These are phyloP conservation scores for Sonneratia caseolaris DNA, from an alignment of 345 rosid genomes.

Conservation along the genomic window DNA sequence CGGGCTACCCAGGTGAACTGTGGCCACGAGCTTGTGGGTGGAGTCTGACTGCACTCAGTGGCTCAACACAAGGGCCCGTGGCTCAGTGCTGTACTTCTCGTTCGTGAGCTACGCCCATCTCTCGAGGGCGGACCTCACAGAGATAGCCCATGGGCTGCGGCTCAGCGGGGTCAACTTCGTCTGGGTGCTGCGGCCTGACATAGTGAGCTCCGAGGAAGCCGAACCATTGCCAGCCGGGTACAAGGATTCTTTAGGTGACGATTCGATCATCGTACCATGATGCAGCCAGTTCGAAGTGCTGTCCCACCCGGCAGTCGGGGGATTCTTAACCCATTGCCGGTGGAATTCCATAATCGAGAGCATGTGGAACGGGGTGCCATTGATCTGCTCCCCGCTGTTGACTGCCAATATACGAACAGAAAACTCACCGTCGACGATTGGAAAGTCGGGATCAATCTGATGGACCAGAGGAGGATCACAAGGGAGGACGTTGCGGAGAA, in stretches of 20 bases:
- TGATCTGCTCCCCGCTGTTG: constrained; percentile 56
- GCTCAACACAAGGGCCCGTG: constrained; percentile 48
- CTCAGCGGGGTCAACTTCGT: constrained; percentile 46
- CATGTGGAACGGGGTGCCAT: constrained; percentile 59
- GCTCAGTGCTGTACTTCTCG: constrained; percentile 64
- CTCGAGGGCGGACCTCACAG: constrained; percentile 31
- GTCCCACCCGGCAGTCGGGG: constrained; percentile 57
- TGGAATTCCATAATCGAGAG: constrained; percentile 77
- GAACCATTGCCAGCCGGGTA: constrained; percentile 49
- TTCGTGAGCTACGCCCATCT: constrained; percentile 83
- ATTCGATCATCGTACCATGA: constrained; percentile 57
- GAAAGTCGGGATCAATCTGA: constrained; percentile 61
- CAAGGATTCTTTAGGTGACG: constrained; percentile 29
- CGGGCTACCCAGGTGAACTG: constrained; percentile 23
- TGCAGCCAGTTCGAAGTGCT: constrained; percentile 53
- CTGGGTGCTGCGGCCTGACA: constrained; percentile 82
- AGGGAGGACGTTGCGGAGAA: constrained; percentile 26
- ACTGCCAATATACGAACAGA: constrained; percentile 76
- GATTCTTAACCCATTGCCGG: constrained; percentile 75
- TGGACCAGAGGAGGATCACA: constrained; percentile 15
- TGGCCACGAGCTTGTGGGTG: constrained; percentile 73
- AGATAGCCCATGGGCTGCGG: constrained; percentile 56
- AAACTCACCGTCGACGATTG: constrained; percentile 78
- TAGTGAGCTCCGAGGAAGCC: constrained; percentile 52
- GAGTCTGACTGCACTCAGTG: constrained; percentile 75